Percentiles rank a stretch among this genome's conserved stretches.
Evolutionary conservation across 139 green algal genomes (phyloP).

Genomic region (Closterium sp.): DNA sequence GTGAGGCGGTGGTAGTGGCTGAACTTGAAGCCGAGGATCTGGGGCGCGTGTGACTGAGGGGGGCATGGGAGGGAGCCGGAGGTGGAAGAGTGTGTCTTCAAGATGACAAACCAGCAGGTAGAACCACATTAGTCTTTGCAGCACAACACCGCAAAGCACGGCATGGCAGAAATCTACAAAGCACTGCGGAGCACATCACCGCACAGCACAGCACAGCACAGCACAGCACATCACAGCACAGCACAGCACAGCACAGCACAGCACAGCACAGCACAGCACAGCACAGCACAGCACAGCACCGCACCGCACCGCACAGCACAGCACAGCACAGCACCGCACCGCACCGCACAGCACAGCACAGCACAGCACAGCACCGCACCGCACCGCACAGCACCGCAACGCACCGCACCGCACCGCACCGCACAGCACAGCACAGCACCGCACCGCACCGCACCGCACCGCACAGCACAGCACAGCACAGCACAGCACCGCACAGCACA

Average conservation of each 20-base stretch:
- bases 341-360: not conserved
- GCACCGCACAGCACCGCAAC: not conserved
- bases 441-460: not conserved
- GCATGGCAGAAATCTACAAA: not conserved
- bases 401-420: not conserved
- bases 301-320: too few species aligned
- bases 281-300: too few species aligned
- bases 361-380: not conserved
- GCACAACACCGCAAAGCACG: not conserved
- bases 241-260: not conserved
- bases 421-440: not conserved
- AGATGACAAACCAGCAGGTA: too few species aligned
- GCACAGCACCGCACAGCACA: not conserved
- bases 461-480: not conserved
- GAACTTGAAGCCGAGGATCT: constrained; percentile 72
- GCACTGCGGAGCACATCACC: not conserved
- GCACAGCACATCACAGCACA: not conserved
- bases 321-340: constrained; percentile 9
- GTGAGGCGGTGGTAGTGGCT: constrained; percentile 24
- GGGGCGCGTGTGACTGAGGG: constrained; percentile 29
- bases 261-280: too few species aligned
- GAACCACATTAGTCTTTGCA: too few species aligned
- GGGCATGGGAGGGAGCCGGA: not conserved
- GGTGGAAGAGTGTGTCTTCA: not conserved
- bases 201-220: not conserved